Conservation (phyloP, 1,139 yeast species). For the Kodamaea derodonti region DNA sequence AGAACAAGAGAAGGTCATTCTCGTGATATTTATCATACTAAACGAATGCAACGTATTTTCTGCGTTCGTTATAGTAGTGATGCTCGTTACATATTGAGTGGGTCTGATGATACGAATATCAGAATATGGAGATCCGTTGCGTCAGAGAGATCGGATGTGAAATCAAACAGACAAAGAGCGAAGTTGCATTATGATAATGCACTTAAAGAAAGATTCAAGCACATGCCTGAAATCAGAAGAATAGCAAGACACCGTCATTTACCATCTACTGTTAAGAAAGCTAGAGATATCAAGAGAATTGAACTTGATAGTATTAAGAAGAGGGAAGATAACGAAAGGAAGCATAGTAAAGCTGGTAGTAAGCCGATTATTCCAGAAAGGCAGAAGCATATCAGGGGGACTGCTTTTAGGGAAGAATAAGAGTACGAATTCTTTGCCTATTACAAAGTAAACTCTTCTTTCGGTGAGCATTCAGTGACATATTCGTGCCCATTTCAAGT, state of each 20-base stretch:
- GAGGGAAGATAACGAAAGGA: conserved; percentile 77
- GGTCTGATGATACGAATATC: conserved; percentile 95
- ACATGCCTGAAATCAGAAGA: conserved; percentile 94
- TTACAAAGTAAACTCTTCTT: no score
- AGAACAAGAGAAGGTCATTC: conserved; percentile 82
- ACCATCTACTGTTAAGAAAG: conserved; percentile 82
- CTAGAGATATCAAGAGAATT: conserved; percentile 75
- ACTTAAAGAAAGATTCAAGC: conserved; percentile 85
- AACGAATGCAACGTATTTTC: conserved; percentile 94
- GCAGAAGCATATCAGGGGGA: conserved; percentile 79
- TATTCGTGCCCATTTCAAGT: no score
- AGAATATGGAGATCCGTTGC: conserved; percentile 91
- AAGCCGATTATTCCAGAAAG: conserved; percentile 68
- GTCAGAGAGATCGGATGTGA: conserved; percentile 76
- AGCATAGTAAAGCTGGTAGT: conserved; percentile 69
- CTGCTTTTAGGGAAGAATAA: conserved; percentile 61
- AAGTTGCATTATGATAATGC: conserved; percentile 89
- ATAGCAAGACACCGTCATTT: conserved; percentile 90
- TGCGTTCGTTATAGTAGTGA: conserved; percentile 84
- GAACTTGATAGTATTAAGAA: conserved; percentile 72
- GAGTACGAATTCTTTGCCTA: no score
- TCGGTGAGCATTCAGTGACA: no score
- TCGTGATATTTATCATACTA: conserved; percentile 92
- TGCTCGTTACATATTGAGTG: conserved; percentile 78
- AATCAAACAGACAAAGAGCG: conserved; percentile 74